Evolutionary conservation across 1,284 basidiomycete species (phyloP), one percentile per base, ranked within the genome.

Genomic region (Abortiporus biennis): DNA sequence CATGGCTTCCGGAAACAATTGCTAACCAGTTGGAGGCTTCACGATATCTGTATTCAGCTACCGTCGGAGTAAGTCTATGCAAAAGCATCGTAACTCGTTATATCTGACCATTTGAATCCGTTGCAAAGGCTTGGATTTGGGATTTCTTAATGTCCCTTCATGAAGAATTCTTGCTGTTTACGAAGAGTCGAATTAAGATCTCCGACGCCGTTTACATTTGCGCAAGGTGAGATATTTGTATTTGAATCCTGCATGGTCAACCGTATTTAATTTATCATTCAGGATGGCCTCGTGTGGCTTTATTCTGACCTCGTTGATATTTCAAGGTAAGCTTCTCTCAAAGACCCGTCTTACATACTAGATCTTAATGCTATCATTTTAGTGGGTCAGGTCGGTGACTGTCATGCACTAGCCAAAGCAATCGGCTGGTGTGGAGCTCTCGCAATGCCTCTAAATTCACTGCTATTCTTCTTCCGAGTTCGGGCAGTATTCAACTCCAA

Each of bases 21-120:
- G 48, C 48, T 2, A 20, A 13, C n/a, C 48, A 50, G 32, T 31
- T 48, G 4, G 47, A 50, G 29, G 47, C 47, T 4, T 43, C 48
- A 4, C 35, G 47, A n/a, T 50, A 48, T 38, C 32, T 50, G 16
- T 50, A 45, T 24, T 30, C 45, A 15, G 36, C 43, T 12, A 24
- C 41, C 24, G 25, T 48, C 15, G 43, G 45, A 2, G 48, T 50
- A 33, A 12, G 43, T 36, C 15, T 11, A 21, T 19, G 8, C 25
- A 8, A 22, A 5, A 23, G 4, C 17, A 12, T 29, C 35, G 8
- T n/a, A 6, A 6, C 21, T n/a, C 33, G 13, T 27, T 38, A 11
- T 21, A 3, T 23, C 19, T 20, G 12, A 11, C 13, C 9, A n/a
- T 20, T 36, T 21, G 9, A 22, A 21, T 11, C 11, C 27, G 11